These are phyloP conservation scores for Quercus berberidifolia DNA, from an alignment of 306 rosid genomes.

Conservation along the genomic window DNA sequence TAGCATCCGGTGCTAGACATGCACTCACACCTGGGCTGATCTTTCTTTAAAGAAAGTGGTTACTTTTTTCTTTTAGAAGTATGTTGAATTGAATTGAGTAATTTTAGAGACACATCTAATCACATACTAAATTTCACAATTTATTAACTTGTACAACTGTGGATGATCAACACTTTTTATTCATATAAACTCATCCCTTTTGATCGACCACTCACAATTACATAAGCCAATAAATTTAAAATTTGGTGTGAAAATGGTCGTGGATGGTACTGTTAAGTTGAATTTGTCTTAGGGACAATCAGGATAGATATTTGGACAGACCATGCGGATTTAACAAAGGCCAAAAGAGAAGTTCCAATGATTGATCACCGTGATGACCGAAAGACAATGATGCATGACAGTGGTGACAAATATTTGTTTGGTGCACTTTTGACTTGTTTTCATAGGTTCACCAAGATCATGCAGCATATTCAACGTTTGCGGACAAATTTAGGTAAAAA, in stretches of 20 bases:
- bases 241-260: no score
- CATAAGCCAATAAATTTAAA: no score
- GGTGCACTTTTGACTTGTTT: not conserved
- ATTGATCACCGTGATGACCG: not conserved
- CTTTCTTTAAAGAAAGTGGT: not conserved
- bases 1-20: not conserved
- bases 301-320: not conserved
- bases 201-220: no score
- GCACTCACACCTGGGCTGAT: not conserved
- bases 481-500: not conserved
- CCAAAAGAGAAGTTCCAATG: not conserved
- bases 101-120: no score
- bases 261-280: no score
- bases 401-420: not conserved
- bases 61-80: not conserved
- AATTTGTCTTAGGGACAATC: not conserved
- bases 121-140: no score
- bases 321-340: not conserved
- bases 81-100: not conserved
- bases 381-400: not conserved
- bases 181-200: no score
- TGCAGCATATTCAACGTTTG: not conserved
- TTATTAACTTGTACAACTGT: no score
- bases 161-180: no score
- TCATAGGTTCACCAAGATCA: not conserved